A percentile compares a stretch with the other conserved stretches of the same genome.
Conservation (phyloP, 2,329 filamentous ascomycete species). For the Ustulina deusta region DNA sequence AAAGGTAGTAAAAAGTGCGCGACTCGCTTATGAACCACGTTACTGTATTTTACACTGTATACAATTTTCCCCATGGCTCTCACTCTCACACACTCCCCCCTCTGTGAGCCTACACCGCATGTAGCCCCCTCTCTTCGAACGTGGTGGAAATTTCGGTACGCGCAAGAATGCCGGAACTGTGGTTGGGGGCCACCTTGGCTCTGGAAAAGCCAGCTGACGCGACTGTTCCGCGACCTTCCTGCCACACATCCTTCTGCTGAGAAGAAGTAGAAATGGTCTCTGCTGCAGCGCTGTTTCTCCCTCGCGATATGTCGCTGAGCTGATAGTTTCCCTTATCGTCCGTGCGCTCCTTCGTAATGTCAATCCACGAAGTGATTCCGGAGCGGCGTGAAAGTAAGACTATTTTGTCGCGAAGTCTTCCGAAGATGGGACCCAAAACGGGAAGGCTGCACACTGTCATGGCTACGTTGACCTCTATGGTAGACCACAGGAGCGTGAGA, state of each 20-base stretch:
- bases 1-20: no score
- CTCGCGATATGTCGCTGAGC: no score
- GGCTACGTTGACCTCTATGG: conserved; percentile 37
- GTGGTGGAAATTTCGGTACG: conserved; percentile 12
- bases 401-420: background rate
- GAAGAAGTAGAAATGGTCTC: no score
- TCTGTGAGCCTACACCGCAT: no score
- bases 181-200: background rate
- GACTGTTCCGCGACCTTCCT: conserved; percentile 5
- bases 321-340: no score
- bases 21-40: no score
- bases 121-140: conserved; percentile 9
- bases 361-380: background rate
- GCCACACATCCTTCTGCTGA: conserved; percentile 1
- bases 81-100: no score
- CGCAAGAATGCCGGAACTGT: background rate
- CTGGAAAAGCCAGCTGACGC: background rate
- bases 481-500: conserved; percentile 34
- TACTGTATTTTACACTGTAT: no score
- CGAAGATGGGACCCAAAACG: conserved; percentile 4
- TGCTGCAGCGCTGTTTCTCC: no score
- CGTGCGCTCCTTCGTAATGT: background rate
- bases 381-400: background rate
- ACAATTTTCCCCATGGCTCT: no score
- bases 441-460: conserved; percentile 35